Evolutionary conservation across 2,329 filamentous ascomycete species (phyloP).

Genomic region (Macrophomina pseudophaseolina): DNA sequence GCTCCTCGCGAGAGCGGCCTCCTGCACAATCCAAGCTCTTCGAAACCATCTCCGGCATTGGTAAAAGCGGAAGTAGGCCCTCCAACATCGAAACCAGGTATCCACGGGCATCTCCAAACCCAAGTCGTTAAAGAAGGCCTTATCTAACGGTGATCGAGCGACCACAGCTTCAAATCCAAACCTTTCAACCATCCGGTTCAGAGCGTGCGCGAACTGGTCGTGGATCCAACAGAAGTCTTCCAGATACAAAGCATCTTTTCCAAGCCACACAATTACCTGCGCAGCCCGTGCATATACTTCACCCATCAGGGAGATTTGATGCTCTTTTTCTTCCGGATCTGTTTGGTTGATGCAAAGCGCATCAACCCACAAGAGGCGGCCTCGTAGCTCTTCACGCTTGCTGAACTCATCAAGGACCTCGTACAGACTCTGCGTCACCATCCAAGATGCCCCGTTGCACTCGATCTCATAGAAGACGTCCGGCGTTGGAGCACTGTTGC

Average conservation of each 20-base stretch:
- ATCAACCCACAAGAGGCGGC: conserved; percentile 27
- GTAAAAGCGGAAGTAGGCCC: conserved; percentile 9
- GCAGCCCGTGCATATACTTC: conserved; percentile 27
- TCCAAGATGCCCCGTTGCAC: neutral
- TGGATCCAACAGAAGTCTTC: neutral
- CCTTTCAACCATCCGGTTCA: neutral
- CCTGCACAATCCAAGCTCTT: conserved; percentile 18
- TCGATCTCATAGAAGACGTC: neutral
- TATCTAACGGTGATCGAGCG: neutral
- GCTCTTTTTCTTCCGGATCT: conserved; percentile 17
- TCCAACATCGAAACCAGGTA: neutral
- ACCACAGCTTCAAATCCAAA: neutral
- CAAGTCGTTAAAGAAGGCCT: neutral
- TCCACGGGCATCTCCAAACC: neutral
- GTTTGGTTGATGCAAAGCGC: conserved; percentile 31
- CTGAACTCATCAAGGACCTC: conserved; percentile 10
- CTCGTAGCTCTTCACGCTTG: neutral
- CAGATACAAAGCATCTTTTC: neutral
- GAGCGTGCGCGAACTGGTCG: neutral
- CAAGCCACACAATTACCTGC: conserved; percentile 29
- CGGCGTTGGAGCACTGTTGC: neutral
- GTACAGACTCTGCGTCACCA: conserved; percentile 19
- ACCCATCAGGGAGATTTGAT: conserved; percentile 29
- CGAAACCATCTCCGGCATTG: conserved; percentile 9
- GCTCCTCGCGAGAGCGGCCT: neutral